Conservation (phyloP, 208 protist genomes). For the Paratrypanosoma confusum region DNA sequence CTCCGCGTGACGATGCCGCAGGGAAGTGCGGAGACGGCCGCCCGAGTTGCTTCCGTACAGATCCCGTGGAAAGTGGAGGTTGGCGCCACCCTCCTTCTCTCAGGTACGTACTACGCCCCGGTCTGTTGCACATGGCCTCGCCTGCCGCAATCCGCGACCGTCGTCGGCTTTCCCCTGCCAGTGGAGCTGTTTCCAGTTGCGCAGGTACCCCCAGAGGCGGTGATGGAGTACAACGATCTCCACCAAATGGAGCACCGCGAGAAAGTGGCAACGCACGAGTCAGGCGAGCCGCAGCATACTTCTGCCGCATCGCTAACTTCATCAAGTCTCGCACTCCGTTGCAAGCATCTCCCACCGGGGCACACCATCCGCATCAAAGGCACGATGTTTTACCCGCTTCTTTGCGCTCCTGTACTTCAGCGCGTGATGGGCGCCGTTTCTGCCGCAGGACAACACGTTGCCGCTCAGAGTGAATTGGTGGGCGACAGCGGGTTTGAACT, state of each 20-base stretch:
- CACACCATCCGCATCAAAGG: too few relatives aligned
- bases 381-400: too few relatives aligned
- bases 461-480: too few relatives aligned
- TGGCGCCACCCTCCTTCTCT: conserved; percentile 27
- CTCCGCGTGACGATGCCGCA: conserved; percentile 2
- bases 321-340: too few relatives aligned
- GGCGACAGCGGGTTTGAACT: too few relatives aligned
- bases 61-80: conserved; percentile 53
- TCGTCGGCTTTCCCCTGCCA: conserved; percentile 30
- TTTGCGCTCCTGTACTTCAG: too few relatives aligned
- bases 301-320: too few relatives aligned
- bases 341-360: too few relatives aligned
- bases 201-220: conserved; percentile 17
- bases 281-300: too few relatives aligned
- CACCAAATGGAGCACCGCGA: conserved; percentile 13
- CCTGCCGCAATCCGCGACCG: neutral
- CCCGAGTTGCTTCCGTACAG: conserved; percentile 30
- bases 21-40: neutral
- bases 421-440: too few relatives aligned
- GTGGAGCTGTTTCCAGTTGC: conserved; percentile 35
- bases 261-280: too few relatives aligned
- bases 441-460: too few relatives aligned
- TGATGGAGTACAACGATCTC: conserved; percentile 32
- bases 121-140: conserved; percentile 6
- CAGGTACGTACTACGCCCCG: conserved; percentile 40